Conservation (phyloP, 140 eudicot genomes). For the Senecio squalidus region DNA sequence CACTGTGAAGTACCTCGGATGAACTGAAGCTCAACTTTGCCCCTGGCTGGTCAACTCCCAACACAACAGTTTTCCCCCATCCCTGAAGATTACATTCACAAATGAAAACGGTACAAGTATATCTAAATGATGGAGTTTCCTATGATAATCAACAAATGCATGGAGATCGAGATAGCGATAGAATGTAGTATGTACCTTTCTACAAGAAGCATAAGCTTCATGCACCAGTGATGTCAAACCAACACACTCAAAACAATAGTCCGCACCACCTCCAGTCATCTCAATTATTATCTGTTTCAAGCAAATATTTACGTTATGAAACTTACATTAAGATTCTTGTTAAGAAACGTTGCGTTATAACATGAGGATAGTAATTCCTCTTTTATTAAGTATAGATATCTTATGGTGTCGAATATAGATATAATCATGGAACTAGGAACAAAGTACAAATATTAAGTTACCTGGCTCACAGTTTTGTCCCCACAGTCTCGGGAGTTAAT, state of each 20-base stretch:
- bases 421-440: not conserved
- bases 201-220: constrained; percentile 74
- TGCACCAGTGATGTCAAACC: constrained; percentile 60
- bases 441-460: constrained; percentile 5
- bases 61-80: constrained; percentile 80
- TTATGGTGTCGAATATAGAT: not conserved
- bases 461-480: constrained; percentile 78
- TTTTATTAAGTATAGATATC: not conserved
- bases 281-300: constrained; percentile 49
- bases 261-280: constrained; percentile 87
- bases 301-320: not conserved
- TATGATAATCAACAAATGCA: not conserved
- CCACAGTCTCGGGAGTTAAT: constrained; percentile 54
- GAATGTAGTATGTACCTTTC: constrained; percentile 44
- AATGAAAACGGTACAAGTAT: not conserved
- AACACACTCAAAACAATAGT: constrained; percentile 87
- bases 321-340: too few relatives aligned
- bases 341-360: too few relatives aligned
- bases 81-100: constrained; percentile 41
- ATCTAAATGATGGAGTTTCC: not conserved
- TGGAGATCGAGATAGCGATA: not conserved
- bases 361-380: too few relatives aligned
- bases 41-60: constrained; percentile 63
- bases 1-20: constrained; percentile 39
- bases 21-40: constrained; percentile 44